Conservation (phyloP, 345 rosid genomes). For the Xanthoceras sorbifolium region DNA sequence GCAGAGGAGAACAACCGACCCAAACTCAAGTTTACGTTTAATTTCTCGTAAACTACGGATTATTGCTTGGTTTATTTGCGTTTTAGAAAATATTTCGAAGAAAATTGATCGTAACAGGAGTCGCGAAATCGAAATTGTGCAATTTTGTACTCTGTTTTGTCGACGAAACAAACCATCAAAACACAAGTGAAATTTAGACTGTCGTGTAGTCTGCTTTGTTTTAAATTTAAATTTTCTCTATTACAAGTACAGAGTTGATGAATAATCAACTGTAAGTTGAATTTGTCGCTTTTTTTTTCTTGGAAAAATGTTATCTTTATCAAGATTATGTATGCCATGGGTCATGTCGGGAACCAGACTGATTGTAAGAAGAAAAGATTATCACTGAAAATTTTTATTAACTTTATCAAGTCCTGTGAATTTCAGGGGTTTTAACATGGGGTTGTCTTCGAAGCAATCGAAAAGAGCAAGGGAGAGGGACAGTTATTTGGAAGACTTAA, state of each 20-base stretch:
- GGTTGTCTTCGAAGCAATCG: slow-evolving; percentile 34
- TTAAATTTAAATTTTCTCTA: no score
- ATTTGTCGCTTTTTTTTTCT: no score
- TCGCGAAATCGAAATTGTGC: neutral
- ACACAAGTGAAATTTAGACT: neutral
- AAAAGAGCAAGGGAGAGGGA: slow-evolving; percentile 33
- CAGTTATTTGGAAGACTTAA: slow-evolving; percentile 37
- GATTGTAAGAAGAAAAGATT: neutral
- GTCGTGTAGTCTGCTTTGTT: neutral
- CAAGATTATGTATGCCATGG: no score
- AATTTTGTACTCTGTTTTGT: no score
- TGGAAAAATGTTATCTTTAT: neutral
- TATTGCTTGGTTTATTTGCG: neutral
- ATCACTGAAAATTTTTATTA: neutral
- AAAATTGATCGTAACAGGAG: neutral
- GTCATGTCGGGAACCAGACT: neutral
- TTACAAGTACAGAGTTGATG: no score
- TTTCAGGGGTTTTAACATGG: slow-evolving; percentile 30
- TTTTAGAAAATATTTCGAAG: neutral
- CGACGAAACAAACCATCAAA: neutral
- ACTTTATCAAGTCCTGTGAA: neutral
- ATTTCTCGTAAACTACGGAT: neutral
- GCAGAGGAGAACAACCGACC: neutral
- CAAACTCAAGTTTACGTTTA: neutral
- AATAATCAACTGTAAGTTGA: no score